Conservation (phyloP, 2,329 filamentous ascomycete genomes). For the Trichoderma simmonsii region DNA sequence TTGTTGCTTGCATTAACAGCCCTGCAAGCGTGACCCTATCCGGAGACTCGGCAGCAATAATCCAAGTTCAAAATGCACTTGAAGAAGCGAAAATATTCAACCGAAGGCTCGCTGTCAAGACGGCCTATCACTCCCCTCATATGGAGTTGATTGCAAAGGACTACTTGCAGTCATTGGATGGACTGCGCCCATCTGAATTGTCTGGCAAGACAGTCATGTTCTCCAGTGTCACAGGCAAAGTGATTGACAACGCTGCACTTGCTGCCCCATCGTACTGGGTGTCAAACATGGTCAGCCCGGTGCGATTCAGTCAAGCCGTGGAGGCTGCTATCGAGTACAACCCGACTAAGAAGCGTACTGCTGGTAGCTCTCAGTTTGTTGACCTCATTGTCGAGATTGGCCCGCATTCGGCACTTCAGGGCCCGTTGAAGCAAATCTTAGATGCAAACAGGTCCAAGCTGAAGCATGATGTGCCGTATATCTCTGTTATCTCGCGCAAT, state of each 20-base stretch:
- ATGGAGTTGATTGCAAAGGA: constrained; percentile 33
- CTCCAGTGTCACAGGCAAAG: too few relatives aligned
- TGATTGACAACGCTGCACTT: too few relatives aligned
- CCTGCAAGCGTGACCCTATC: constrained; percentile 28
- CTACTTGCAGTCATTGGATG: constrained; percentile 23
- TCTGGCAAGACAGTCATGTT: too few relatives aligned
- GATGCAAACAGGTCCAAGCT: neutral
- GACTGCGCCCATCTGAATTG: too few relatives aligned
- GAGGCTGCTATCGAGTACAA: too few relatives aligned
- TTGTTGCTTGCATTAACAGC: constrained; percentile 28
- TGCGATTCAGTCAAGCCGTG: too few relatives aligned
- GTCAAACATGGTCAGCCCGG: constrained; percentile 26
- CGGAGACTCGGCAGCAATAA: constrained; percentile 25
- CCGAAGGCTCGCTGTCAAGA: constrained; percentile 40
- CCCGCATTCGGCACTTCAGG: neutral
- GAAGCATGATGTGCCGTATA: neutral
- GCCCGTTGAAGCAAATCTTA: constrained; percentile 21
- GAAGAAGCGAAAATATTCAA: constrained; percentile 31
- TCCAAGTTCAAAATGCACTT: constrained; percentile 18
- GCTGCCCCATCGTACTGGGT: constrained; percentile 32
- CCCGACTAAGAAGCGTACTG: too few relatives aligned
- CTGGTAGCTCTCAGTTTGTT: constrained; percentile 20
- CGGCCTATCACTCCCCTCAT: constrained; percentile 49
- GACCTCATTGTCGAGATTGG: constrained; percentile 8
- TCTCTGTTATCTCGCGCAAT: neutral